A percentile compares a stretch with the other conserved stretches of the same genome.
Evolutionary conservation across 768 basidiomycete genomes (phyloP).

Genomic region (Pisolithus albus): DNA sequence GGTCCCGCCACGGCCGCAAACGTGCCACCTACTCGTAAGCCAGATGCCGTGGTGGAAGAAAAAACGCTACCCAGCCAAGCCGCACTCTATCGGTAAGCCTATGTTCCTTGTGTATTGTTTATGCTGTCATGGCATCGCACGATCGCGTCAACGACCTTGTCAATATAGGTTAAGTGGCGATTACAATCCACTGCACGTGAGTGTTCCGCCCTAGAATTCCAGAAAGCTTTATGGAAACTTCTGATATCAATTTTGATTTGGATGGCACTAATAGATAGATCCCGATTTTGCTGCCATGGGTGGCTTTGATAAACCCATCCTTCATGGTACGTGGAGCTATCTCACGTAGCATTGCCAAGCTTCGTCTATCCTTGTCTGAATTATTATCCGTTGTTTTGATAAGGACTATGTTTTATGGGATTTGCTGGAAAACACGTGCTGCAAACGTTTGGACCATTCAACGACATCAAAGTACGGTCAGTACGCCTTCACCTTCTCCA

Average conservation of each 20-base stretch:
- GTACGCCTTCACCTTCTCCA: conserved; percentile 14
- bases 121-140: neutral
- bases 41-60: conserved; percentile 86
- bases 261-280: conserved; percentile 51
- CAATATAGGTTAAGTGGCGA: conserved; percentile 78
- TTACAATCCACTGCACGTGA: conserved; percentile 81
- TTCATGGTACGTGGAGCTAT: conserved; percentile 44
- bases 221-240: neutral
- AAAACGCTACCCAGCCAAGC: conserved; percentile 78
- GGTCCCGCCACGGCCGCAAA: conserved; percentile 84
- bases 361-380: neutral
- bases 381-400: neutral
- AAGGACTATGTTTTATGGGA: conserved; percentile 86
- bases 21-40: conserved; percentile 68
- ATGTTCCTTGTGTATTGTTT: no score
- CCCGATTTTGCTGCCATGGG: conserved; percentile 92
- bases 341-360: no score
- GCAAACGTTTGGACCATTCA: conserved; percentile 77
- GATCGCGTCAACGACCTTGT: neutral
- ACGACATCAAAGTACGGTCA: conserved; percentile 92
- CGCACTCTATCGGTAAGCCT: conserved; percentile 79
- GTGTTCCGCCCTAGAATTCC: conserved; percentile 14
- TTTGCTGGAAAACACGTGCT: conserved; percentile 89
- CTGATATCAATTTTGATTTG: neutral
- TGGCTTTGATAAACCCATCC: conserved; percentile 88